A percentile compares a stretch with the other conserved stretches of the same genome.
Conservation (phyloP, 192 early-diverging fungal genomes). For the Entomortierella parvispora region DNA sequence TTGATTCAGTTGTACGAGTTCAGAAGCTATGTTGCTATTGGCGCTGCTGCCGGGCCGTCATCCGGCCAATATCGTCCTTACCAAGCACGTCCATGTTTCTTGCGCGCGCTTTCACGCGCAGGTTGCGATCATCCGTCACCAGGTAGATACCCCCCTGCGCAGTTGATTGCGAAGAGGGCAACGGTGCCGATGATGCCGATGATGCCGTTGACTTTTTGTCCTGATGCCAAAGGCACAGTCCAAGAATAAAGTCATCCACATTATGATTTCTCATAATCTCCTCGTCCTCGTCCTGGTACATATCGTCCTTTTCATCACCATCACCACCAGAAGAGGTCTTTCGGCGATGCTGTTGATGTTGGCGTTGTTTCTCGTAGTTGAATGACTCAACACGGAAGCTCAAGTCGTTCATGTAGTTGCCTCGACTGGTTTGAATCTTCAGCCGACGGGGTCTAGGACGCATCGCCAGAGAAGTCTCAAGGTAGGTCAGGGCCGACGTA, state of each 20-base stretch:
- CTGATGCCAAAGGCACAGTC: conserved; percentile 63
- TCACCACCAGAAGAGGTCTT: conserved; percentile 13
- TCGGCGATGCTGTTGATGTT: conserved; percentile 14
- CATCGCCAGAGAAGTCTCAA: conserved; percentile 52
- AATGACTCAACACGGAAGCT: conserved; percentile 65
- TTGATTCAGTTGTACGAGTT: too few species aligned
- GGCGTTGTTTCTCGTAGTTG: conserved; percentile 53
- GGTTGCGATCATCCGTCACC: conserved; percentile 68
- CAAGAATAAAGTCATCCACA: conserved; percentile 68
- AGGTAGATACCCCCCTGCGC: conserved; percentile 28
- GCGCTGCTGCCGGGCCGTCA: conserved; percentile 11
- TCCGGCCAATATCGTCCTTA: conserved; percentile 41
- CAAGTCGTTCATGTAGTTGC: conserved; percentile 64
- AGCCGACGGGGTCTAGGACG: conserved; percentile 50
- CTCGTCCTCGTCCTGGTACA: conserved; percentile 51
- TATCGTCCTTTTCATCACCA: conserved; percentile 24
- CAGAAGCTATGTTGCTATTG: too few species aligned
- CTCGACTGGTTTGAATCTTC: conserved; percentile 65
- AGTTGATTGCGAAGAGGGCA: background rate
- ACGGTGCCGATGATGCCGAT: background rate
- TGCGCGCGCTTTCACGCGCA: conserved; percentile 66
- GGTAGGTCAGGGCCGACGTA: conserved; percentile 52
- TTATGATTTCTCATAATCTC: conserved; percentile 64
- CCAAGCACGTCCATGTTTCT: conserved; percentile 59
- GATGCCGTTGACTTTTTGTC: conserved; percentile 15